These are phyloP conservation scores for Hypoxylon rubiginosum DNA, from an alignment of 2,329 filamentous ascomycete genomes.

Conservation along the genomic window DNA sequence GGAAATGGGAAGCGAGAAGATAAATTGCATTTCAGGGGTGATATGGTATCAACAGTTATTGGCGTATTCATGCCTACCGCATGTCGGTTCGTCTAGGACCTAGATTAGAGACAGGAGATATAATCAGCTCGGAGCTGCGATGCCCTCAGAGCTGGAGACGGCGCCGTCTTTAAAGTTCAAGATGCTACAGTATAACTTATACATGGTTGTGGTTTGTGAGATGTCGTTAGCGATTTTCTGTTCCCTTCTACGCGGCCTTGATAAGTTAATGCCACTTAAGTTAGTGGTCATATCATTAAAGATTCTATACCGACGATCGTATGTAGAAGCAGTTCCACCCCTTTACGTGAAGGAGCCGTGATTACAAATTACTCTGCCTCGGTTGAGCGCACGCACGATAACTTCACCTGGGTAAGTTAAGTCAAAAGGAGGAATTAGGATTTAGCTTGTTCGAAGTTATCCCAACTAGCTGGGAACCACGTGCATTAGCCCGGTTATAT, in stretches of 20 bases:
- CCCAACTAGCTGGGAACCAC: constrained; percentile 18
- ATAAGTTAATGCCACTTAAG: not conserved
- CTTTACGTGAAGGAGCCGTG: not conserved
- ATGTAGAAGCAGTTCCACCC: not conserved
- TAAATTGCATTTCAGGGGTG: not conserved
- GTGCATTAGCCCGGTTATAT: constrained; percentile 2
- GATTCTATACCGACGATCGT: no score
- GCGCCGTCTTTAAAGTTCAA: not conserved
- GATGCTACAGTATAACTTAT: not conserved
- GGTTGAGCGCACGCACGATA: no score
- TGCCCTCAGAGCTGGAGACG: not conserved
- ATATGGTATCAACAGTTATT: not conserved
- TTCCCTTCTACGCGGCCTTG: not conserved
- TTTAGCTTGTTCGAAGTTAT: not conserved
- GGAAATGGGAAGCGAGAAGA: not conserved
- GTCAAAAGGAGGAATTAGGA: constrained; percentile 8
- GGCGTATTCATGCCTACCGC: not conserved
- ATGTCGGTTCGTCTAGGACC: not conserved
- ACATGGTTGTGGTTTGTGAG: not conserved
- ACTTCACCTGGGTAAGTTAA: no score
- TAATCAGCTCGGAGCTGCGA: not conserved
- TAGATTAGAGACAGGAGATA: not conserved
- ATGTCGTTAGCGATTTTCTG: not conserved
- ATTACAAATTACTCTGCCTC: not conserved
- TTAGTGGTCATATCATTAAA: not conserved